These are phyloP conservation scores for Wallacemonas sp. DNA, from an alignment of 208 protist species.

Conservation along the genomic window DNA sequence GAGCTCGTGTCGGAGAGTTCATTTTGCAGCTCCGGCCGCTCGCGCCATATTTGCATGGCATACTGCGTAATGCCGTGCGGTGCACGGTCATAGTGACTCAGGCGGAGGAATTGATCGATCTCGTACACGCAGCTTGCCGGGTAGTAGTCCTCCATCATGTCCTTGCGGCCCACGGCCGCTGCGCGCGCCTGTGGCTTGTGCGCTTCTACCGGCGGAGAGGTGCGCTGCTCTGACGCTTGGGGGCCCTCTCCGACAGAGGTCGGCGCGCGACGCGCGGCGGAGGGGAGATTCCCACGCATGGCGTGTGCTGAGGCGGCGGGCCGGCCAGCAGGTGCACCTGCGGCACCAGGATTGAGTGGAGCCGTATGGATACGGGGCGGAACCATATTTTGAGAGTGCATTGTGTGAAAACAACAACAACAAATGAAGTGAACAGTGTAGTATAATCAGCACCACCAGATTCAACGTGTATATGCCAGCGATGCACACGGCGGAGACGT, in stretches of 20 bases:
- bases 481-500: background rate
- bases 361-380: background rate
- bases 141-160: constrained; percentile 24
- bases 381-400: no score
- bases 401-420: constrained; percentile 3
- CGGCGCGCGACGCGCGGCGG: constrained; percentile 11
- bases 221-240: background rate
- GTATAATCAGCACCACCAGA: no score
- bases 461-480: no score
- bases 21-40: constrained; percentile 77
- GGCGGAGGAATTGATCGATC: constrained; percentile 48
- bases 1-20: constrained; percentile 55
- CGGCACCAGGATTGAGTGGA: constrained; percentile 14
- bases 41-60: constrained; percentile 65
- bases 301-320: background rate
- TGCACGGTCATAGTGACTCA: constrained; percentile 37
- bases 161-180: constrained; percentile 16
- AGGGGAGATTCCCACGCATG: constrained; percentile 12
- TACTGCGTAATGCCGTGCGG: constrained; percentile 45
- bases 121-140: constrained; percentile 73
- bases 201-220: background rate
- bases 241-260: background rate
- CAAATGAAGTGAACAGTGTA: background rate
- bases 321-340: background rate
- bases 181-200: constrained; percentile 8